Evolutionary conservation across 2,329 filamentous ascomycete genomes (phyloP).

Genomic region (Pseudogymnoascus sp.): DNA sequence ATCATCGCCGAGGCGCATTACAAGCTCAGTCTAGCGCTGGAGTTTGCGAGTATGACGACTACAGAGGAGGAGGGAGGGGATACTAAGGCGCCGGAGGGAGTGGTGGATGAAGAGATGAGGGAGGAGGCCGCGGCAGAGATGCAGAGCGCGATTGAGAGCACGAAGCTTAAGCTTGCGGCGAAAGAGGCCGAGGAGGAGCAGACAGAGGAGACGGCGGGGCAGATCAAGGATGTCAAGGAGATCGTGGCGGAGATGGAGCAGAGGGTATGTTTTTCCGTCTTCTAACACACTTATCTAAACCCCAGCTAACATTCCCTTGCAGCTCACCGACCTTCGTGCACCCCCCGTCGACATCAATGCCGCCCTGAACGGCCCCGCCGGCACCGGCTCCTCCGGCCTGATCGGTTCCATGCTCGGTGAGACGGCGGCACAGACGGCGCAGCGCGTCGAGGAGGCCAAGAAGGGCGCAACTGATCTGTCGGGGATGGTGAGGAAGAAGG

Average conservation of each 20-base stretch:
- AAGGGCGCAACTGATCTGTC: constrained; percentile 66
- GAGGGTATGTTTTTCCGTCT: constrained; percentile 41
- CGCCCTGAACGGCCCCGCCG: constrained; percentile 43
- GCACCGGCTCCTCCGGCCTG: constrained; percentile 45
- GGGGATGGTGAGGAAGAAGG: constrained; percentile 61
- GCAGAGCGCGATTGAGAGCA: constrained; percentile 65
- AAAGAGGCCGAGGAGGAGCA: constrained; percentile 60
- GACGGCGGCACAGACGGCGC: constrained; percentile 50
- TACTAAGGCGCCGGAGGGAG: constrained; percentile 31
- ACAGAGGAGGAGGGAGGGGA: constrained; percentile 43
- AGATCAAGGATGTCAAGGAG: constrained; percentile 67
- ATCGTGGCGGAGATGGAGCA: constrained; percentile 73
- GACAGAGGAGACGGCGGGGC: constrained; percentile 48
- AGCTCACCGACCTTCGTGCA: constrained; percentile 61
- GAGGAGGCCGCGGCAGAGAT: constrained; percentile 64
- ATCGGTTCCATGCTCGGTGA: constrained; percentile 56
- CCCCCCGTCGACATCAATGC: constrained; percentile 51
- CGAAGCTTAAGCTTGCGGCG: constrained; percentile 59
- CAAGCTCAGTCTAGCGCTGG: constrained; percentile 88
- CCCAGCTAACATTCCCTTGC: constrained; percentile 14
- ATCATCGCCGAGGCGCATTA: constrained; percentile 91
- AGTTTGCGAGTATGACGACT: constrained; percentile 76
- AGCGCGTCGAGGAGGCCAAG: constrained; percentile 62
- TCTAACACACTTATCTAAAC: neutral
- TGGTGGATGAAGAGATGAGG: constrained; percentile 60